phyloP scores from a whole-genome alignment of 2,329 filamentous ascomycete species.

The Aspergillus sp. region DNA sequence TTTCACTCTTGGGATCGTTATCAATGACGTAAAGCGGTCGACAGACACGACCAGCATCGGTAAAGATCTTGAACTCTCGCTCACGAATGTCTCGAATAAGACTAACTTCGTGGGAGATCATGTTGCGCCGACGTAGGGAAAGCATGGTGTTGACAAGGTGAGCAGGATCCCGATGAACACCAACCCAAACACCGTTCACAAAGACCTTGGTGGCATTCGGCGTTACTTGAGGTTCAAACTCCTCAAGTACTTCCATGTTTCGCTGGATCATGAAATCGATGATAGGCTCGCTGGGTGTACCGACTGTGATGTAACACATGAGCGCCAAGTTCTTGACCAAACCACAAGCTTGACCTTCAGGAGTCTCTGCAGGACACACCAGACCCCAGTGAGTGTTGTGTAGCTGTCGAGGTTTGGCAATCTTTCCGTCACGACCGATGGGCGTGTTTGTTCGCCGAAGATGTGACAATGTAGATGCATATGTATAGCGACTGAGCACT shows the following conservation, averaged over 20 bases:
- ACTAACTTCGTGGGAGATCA: conserved; percentile 89
- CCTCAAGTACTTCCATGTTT: conserved; percentile 94
- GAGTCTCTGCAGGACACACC: conserved; percentile 95
- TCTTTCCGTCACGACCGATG: conserved; percentile 95
- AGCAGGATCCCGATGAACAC: conserved; percentile 85
- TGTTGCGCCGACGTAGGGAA: conserved; percentile 73
- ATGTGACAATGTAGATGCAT: conserved; percentile 94
- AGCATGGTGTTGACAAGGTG: conserved; percentile 78
- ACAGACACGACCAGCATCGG: conserved; percentile 92
- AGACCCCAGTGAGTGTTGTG: conserved; percentile 99
- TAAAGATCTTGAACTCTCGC: conserved; percentile 97
- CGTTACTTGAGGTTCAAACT: conserved; percentile 82
- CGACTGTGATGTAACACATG: conserved; percentile 98
- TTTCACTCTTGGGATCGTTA: conserved; percentile 72
- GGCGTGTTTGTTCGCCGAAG: conserved; percentile 96
- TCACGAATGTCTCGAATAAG: conserved; percentile 95
- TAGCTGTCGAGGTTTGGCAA: conserved; percentile 94
- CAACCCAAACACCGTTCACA: conserved; percentile 97
- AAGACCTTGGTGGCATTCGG: conserved; percentile 97
- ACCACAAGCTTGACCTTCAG: conserved; percentile 97
- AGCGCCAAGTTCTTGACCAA: conserved; percentile 96
- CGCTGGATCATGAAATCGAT: conserved; percentile 93
- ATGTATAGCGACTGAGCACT: conserved; percentile 96
- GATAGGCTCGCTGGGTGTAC: conserved; percentile 85
- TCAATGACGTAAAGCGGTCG: conserved; percentile 92